phyloP scores from a whole-genome alignment of 225 moss, liverwort and hornwort genomes.

The Lunularia cruciata region DNA sequence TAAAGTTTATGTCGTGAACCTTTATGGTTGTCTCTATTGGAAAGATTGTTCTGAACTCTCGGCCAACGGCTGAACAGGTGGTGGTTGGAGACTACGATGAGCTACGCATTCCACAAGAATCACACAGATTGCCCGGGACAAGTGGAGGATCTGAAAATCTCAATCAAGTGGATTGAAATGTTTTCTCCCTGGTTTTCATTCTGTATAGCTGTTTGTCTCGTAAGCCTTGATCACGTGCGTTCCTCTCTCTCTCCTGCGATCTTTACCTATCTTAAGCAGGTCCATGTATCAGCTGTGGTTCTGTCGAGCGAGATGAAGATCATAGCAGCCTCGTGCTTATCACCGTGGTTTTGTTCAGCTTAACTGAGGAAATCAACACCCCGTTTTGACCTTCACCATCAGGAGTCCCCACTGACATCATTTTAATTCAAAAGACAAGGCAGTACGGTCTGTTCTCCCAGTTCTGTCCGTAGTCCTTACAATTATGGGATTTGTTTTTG shows the following conservation, averaged over 20 bases:
- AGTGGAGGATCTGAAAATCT: conserved; percentile 54
- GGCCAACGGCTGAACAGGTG: conserved; percentile 47
- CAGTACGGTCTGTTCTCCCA: not conserved
- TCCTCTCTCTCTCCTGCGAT: not conserved
- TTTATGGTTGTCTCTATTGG: not conserved
- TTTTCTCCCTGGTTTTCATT: not conserved
- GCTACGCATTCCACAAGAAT: conserved; percentile 89
- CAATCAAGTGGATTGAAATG: conserved; percentile 76
- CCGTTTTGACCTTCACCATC: not conserved
- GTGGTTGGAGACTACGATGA: conserved; percentile 93
- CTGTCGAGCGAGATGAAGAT: not conserved
- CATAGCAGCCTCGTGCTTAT: not conserved
- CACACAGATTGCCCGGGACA: conserved; percentile 55
- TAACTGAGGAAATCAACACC: not conserved
- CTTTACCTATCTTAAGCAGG: not conserved
- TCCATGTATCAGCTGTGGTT: not conserved
- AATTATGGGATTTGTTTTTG: not conserved
- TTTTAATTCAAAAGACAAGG: not conserved
- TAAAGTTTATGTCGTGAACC: not conserved
- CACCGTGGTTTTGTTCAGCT: not conserved
- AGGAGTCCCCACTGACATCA: not conserved
- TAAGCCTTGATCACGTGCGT: not conserved
- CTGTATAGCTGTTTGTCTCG: not conserved
- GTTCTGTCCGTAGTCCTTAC: not conserved
- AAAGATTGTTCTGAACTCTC: not conserved